Evolutionary conservation across 2,329 filamentous ascomycete genomes (phyloP).

Genomic region (Talaromyces sp.): DNA sequence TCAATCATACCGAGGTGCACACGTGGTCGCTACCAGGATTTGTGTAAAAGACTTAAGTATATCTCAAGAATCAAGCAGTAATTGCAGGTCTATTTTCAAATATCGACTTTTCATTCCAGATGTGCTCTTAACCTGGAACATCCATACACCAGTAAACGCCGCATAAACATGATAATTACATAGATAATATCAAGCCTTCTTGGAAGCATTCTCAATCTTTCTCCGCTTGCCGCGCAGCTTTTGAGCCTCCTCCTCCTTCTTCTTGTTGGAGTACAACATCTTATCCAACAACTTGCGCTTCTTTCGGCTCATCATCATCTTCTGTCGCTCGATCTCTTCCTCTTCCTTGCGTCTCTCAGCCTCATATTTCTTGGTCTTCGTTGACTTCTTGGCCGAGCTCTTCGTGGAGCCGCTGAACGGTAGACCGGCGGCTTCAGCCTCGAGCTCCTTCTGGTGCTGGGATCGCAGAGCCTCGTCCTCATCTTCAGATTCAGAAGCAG

Average conservation of each 20-base stretch:
- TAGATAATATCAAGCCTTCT: slow-evolving; percentile 25
- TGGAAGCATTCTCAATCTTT: slow-evolving; percentile 67
- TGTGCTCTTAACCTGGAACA: slow-evolving; percentile 1
- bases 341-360: slow-evolving; percentile 65
- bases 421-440: slow-evolving; percentile 79
- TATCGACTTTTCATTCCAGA: slow-evolving; percentile 9
- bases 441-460: slow-evolving; percentile 82
- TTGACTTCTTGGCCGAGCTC: slow-evolving; percentile 62
- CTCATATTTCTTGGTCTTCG: slow-evolving; percentile 67
- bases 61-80: no score
- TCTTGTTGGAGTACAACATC: slow-evolving; percentile 93
- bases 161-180: slow-evolving; percentile 3
- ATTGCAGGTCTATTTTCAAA: not conserved
- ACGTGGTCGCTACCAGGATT: not conserved
- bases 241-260: slow-evolving; percentile 86
- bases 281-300: slow-evolving; percentile 97
- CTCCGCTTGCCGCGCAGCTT: slow-evolving; percentile 84
- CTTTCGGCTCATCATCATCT: slow-evolving; percentile 98
- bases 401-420: slow-evolving; percentile 52
- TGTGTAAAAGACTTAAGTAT: no score
- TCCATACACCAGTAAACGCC: slow-evolving; percentile 14
- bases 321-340: slow-evolving; percentile 86
- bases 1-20: no score
- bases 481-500: slow-evolving; percentile 51
- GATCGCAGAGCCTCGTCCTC: slow-evolving; percentile 61